Evolutionary conservation across 2,329 filamentous ascomycete species (phyloP), one percentile per base, ranked within the genome.

Genomic region (Onygenales sp.): DNA sequence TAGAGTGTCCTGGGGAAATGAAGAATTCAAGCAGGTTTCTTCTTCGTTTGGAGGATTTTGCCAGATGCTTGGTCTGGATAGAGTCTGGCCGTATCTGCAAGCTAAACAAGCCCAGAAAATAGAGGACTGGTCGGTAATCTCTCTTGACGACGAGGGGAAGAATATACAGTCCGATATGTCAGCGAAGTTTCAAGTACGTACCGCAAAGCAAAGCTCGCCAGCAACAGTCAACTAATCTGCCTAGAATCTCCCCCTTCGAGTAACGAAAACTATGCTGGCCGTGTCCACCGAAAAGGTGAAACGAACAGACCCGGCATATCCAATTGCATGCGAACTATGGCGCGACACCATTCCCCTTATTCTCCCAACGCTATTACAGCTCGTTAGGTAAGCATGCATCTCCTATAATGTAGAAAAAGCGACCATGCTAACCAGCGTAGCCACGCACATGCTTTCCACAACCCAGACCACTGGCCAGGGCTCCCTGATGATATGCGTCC

Each of bases 221-320:
- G 11, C 17, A 5, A 43, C 1, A 7, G 10, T 53, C 9, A 2
- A 14, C 51, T 54, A 41, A 56, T n/a, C 49, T 36, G 53, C 43
- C 39, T 59, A 86, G 78, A 77, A 79, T 55, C 72, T 97, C 11
- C 93, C 93, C 3, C 72, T 98, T 43, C 83, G 92, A 54, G 81
- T 87, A 6, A 96, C 92, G 1, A 96, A 96, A 66, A 89, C 89
- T 0, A 87, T 97, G 64, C 74, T 98, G n/a, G 87, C 86, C 1
- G 92, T 91, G 48, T 94, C 92, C 0, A 92, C 93, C 0, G 94
- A 98, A 61, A 89, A 89, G 65, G 72, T 97, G 7, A 86, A 89
- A 48, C 87, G 86, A 60, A 79, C 80, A 5, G 85, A 87, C 4
- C 73, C 81, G 7, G 78, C 87, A 0, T 93, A 91, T 61, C 81